Conservation (phyloP, 495 filamentous ascomycete genomes). For the Cladorrhinum samala region DNA sequence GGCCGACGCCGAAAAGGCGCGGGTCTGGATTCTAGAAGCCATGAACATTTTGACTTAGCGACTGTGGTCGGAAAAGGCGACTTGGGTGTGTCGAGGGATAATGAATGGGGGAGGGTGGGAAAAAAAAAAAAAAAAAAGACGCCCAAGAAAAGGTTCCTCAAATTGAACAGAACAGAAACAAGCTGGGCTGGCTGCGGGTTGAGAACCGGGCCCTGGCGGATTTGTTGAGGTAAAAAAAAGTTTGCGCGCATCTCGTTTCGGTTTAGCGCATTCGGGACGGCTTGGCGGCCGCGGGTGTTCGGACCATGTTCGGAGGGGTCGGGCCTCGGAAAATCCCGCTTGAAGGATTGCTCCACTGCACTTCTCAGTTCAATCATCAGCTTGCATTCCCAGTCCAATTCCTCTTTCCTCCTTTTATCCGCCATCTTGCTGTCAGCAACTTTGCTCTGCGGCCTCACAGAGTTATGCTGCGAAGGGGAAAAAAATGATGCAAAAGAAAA, state of each 20-base stretch:
- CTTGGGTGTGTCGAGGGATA: background rate
- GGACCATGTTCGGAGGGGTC: conserved; percentile 18
- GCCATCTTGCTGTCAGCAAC: no score
- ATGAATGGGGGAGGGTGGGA: conserved; percentile 1
- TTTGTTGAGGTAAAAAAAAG: conserved; percentile 25
- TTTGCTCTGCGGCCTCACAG: no score
- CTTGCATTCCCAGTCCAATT: no score
- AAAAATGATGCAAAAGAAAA: no score
- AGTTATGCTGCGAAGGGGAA: no score
- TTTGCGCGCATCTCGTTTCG: conserved; percentile 1
- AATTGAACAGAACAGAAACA: conserved; percentile 1
- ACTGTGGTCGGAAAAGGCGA: no score
- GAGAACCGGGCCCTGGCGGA: background rate
- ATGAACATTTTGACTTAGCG: conserved; percentile 62
- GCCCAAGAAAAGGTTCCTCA: conserved; percentile 8
- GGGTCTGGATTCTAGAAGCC: conserved; percentile 72
- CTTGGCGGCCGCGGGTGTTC: background rate
- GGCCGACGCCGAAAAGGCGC: conserved; percentile 90
- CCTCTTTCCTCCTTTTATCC: no score
- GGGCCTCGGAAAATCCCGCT: conserved; percentile 25
- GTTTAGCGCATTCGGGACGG: conserved; percentile 16
- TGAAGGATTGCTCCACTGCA: background rate
- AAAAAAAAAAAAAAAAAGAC: conserved; percentile 10
- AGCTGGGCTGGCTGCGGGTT: background rate
- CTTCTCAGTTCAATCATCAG: no score